Conservation (phyloP, 768 basidiomycete species). For the Suillus decipiens region DNA sequence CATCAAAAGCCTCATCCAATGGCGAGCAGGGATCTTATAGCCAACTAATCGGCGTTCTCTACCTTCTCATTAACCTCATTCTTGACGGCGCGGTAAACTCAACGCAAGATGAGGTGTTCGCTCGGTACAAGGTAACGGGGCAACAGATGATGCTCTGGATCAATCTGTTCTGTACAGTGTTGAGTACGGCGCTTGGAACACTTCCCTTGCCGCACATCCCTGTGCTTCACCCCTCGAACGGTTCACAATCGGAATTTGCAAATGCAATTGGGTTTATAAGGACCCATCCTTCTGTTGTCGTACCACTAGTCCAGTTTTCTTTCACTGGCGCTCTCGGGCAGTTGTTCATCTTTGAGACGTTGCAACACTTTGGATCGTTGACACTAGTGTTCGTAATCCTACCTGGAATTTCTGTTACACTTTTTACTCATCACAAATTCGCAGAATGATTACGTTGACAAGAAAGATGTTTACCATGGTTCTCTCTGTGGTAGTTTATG, state of each 20-base stretch:
- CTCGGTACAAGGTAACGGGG: slow-evolving; percentile 69
- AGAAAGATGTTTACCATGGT: slow-evolving; percentile 98
- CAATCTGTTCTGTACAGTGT: slow-evolving; percentile 79
- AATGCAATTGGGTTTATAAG: slow-evolving; percentile 73
- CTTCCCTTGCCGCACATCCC: slow-evolving; percentile 82
- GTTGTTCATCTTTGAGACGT: slow-evolving; percentile 95
- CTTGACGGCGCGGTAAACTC: slow-evolving; percentile 95
- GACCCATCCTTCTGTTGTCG: slow-evolving; percentile 71
- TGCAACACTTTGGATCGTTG: slow-evolving; percentile 88
- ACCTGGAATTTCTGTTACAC: not conserved
- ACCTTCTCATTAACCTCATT: slow-evolving; percentile 82
- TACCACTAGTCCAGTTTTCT: slow-evolving; percentile 81
- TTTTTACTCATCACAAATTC: slow-evolving; percentile 14
- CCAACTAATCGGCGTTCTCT: slow-evolving; percentile 69
- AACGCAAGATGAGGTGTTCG: slow-evolving; percentile 96
- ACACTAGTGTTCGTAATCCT: slow-evolving; percentile 74
- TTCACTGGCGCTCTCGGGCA: slow-evolving; percentile 93
- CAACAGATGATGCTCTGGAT: slow-evolving; percentile 99
- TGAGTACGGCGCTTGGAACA: slow-evolving; percentile 68
- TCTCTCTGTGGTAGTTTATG: slow-evolving; percentile 89
- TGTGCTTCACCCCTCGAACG: slow-evolving; percentile 70
- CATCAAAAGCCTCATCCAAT: slow-evolving; percentile 39
- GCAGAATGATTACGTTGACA: slow-evolving; percentile 91
- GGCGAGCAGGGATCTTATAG: slow-evolving; percentile 48
- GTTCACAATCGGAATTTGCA: slow-evolving; percentile 61